A percentile compares a stretch with the other conserved stretches of the same genome.
phyloP scores from a whole-genome alignment of 78 protist genomes.

The Dictyostelium capitatum region DNA sequence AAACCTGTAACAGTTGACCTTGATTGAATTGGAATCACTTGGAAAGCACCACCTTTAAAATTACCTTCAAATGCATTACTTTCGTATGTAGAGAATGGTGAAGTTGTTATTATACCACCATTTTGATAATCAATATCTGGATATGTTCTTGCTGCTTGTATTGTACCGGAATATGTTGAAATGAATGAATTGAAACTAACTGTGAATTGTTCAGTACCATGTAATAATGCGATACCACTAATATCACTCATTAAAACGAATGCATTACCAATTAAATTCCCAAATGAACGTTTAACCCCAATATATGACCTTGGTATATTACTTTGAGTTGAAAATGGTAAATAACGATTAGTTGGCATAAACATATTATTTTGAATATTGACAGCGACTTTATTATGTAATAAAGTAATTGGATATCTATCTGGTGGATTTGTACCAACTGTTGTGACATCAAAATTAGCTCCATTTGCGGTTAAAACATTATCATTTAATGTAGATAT shows the following conservation, averaged over 20 bases:
- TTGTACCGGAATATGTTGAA: background rate
- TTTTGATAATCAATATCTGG: background rate
- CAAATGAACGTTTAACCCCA: conserved; percentile 13
- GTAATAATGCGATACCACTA: background rate
- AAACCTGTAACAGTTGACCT: background rate
- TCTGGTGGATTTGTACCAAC: background rate
- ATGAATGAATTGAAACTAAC: background rate
- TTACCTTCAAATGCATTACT: background rate
- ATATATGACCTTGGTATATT: background rate
- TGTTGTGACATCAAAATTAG: background rate
- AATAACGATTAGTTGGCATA: background rate
- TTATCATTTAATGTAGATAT: background rate
- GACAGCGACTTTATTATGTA: background rate
- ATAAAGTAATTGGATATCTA: conserved; percentile 9
- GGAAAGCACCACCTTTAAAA: background rate
- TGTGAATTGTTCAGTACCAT: background rate
- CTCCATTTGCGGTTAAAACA: background rate
- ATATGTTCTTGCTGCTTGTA: background rate
- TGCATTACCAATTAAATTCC: background rate
- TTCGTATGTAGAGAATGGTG: background rate
- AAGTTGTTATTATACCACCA: background rate
- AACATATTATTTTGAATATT: background rate
- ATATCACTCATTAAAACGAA: background rate
- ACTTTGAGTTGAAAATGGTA: background rate
- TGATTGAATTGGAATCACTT: background rate